phyloP scores from a whole-genome alignment of 2,329 filamentous ascomycete species.

The Trichoderma sp. region DNA sequence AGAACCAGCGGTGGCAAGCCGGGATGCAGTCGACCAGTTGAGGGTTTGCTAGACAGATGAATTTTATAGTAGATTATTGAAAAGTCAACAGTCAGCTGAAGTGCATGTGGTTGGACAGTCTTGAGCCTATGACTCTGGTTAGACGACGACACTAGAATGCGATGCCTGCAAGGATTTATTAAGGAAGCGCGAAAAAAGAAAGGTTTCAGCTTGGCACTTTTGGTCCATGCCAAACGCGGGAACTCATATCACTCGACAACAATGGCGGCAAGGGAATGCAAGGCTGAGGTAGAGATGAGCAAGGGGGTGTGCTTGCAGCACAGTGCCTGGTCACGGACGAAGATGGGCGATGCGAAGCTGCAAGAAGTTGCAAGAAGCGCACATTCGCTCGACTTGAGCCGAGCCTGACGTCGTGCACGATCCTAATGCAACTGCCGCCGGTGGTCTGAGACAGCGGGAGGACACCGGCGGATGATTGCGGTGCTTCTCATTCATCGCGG shows the following conservation, averaged over 20 bases:
- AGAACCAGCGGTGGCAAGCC: neutral
- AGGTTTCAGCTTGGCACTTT: neutral
- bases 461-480: neutral
- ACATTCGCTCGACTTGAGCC: neutral
- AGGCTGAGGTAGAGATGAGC: slow-evolving; percentile 7
- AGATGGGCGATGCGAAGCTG: slow-evolving; percentile 2
- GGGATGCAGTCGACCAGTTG: neutral
- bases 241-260: slow-evolving; percentile 9
- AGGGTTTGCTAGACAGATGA: neutral
- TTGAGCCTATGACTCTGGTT: slow-evolving; percentile 3
- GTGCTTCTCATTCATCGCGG: slow-evolving; percentile 8
- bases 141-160: slow-evolving; percentile 7
- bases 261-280: slow-evolving; percentile 2
- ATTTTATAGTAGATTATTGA: neutral
- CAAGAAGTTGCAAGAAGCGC: neutral
- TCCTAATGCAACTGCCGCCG: neutral
- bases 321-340: slow-evolving; percentile 4
- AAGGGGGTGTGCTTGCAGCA: neutral
- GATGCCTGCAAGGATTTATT: neutral
- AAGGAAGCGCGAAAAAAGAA: slow-evolving; percentile 3
- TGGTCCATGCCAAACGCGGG: slow-evolving; percentile 1
- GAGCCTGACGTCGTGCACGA: neutral
- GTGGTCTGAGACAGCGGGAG: slow-evolving; percentile 4
- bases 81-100: slow-evolving; percentile 7
- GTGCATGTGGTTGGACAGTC: neutral